Base-by-base conservation (phyloP, 2,329 filamentous ascomycete genomes). In the Fusarium annulatum region DNA sequence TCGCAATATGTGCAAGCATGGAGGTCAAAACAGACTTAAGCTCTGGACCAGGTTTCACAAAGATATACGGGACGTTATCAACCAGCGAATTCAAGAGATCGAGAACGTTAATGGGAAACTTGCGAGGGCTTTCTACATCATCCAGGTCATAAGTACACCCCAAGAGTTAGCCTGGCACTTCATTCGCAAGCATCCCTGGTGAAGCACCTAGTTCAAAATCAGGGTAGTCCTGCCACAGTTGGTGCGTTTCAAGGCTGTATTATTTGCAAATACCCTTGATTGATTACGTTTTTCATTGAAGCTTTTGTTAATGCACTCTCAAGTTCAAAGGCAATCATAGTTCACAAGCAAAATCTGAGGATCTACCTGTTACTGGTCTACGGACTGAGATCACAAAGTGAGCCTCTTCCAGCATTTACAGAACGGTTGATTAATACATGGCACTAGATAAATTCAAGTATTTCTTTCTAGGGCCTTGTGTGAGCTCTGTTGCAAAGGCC, bases 121-220 rank as follows among this genome's bases (percentile, higher is more conserved):
- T 23, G n/a, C 23, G 5, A 30, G 34, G 12, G n/a, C 39, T 19
- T 71, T 71, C 30, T 4, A 49, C 21, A 30, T 71, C 7, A 28
- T 49, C 16, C 38, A 49, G 14, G 34, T 48, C 34, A 49, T 45
- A 53, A 30, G 51, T 23, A 53, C 51, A 11, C 67, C 16, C 9
- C n/a, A 19, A 12, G 45, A 62, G 43, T 23, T 59, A 23, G 34
- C 38, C 9, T 71, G 57, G 67, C 49, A 53, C 16, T 41, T 71
- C 19, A 10, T 61, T 28, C 67, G 61, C 9, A 70, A 60, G 46
- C 21, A 33, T 19, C 60, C 55, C 3, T 16, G 15, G 33, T 45
- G 15, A 38, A 36, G 41, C 28, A 38, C 23, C 42, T 28, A 34
- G 33, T 28, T 58, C 30, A 18, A 11, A 26, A 28, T 34, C 14